phyloP scores from a whole-genome alignment of 306 rosid genomes.

The Vicia villosa region DNA sequence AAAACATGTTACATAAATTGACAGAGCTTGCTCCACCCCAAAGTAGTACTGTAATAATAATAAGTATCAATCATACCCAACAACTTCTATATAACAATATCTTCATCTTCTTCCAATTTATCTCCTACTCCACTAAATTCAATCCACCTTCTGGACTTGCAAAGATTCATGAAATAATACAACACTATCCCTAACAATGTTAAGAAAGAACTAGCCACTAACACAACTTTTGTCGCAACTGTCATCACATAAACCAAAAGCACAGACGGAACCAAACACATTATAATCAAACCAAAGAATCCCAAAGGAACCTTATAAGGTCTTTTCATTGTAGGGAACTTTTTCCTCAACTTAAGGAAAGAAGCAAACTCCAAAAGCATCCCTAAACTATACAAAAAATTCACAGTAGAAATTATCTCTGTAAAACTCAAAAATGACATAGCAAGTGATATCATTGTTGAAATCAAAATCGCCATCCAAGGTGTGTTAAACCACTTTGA shows the following conservation, averaged over 20 bases:
- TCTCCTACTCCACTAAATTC: constrained; percentile 32
- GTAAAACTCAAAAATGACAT: constrained; percentile 52
- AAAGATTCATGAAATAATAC: constrained; percentile 46
- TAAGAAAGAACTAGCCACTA: constrained; percentile 48
- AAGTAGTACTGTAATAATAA: not conserved
- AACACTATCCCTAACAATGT: constrained; percentile 39
- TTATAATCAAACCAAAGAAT: constrained; percentile 46
- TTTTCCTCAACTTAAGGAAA: constrained; percentile 61
- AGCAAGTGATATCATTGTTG: constrained; percentile 53
- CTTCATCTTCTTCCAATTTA: constrained; percentile 25
- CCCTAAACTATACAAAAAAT: constrained; percentile 87
- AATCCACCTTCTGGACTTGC: constrained; percentile 44
- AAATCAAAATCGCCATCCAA: constrained; percentile 73
- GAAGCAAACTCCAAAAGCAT: constrained; percentile 85
- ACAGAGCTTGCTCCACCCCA: not conserved
- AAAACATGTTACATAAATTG: not conserved
- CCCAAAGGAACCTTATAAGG: constrained; percentile 69
- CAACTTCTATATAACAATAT: constrained; percentile 25
- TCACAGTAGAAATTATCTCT: constrained; percentile 67
- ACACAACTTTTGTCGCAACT: constrained; percentile 55
- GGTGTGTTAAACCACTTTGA: constrained; percentile 75
- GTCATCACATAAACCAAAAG: constrained; percentile 65
- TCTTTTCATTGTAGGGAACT: constrained; percentile 52
- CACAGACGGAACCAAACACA: constrained; percentile 72
- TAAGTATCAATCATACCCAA: not conserved